Base-by-base conservation (phyloP, 805 yeast species). In the Saitoella complicata region DNA sequence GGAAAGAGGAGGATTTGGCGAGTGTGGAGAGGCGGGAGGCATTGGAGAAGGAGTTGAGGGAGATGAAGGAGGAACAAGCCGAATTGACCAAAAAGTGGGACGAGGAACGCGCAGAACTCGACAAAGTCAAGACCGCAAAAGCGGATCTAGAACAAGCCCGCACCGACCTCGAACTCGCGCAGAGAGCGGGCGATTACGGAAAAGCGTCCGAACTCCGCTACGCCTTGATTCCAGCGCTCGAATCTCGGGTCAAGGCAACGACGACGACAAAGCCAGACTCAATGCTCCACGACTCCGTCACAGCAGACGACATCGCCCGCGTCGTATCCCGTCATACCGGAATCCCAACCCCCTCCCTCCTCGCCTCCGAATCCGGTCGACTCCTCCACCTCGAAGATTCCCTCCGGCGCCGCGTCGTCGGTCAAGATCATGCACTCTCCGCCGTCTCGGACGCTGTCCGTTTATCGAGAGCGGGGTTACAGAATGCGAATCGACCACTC, bases 311-410 rank as follows among this genome's bases (percentile, higher is more conserved):
- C 61, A 91, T 88, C 53, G 93, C 96, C 0, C 71, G 76, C 49
- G 98, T 88, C 5, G 81, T 88, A 8, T 80, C 94, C 9, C 78
- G 85, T 51, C 86, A 91, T 80, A 88, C 98, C 0, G 97, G 97
- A 36, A 86, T 88, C 39, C 98, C 98, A 5, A 83, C 84, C 29
- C 84, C 78, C 53, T 82, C 86, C 32, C 75, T 88, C 53, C 71
- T 91, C 78, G 82, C 82, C 60, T 96, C 96, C 41, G 98, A 88
- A 58, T 85, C 84, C 63, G 96, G 88, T 58, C 80, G 87, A 59
- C 69, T 88, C 44, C 61, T 88, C 44, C 80, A 71, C 60, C 91
- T 91, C 96, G 96, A 87, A 60, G 68, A 72, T 5, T 74, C 83
- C 0, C 63, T 88, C 52, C 76, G 75, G 55, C 71, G 72, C 49